These are phyloP conservation scores for Fusarium scirpi DNA, from an alignment of 2,329 filamentous ascomycete species.

Conservation along the genomic window DNA sequence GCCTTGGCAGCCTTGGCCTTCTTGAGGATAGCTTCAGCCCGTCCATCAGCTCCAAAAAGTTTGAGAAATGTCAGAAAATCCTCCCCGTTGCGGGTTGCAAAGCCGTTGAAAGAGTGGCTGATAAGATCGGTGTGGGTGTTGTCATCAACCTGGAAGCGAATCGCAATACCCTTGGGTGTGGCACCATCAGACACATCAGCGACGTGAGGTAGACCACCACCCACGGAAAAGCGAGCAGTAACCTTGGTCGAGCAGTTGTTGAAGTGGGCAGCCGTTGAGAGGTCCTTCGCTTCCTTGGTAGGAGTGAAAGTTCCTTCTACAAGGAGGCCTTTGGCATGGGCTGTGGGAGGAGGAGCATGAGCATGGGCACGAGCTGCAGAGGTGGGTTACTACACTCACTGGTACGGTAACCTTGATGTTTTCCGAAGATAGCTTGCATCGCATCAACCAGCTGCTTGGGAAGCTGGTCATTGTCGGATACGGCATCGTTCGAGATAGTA, in stretches of 20 bases:
- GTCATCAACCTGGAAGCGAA: constrained; percentile 28
- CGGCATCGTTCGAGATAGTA: neutral
- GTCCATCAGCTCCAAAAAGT: constrained; percentile 10
- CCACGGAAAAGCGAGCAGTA: constrained; percentile 25
- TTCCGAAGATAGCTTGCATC: constrained; percentile 31
- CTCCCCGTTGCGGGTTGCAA: constrained; percentile 12
- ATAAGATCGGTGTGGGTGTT: constrained; percentile 26
- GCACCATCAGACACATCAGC: constrained; percentile 14
- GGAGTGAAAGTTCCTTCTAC: constrained; percentile 24
- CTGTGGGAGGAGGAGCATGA: neutral
- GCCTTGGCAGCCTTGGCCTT: constrained; percentile 6
- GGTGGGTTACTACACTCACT: neutral
- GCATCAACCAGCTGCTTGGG: constrained; percentile 20
- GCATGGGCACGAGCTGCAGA: neutral
- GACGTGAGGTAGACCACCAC: constrained; percentile 18
- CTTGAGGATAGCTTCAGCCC: neutral
- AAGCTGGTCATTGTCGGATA: neutral
- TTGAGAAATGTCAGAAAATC: constrained; percentile 24
- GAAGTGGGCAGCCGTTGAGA: constrained; percentile 27
- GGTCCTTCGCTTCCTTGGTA: constrained; percentile 14
- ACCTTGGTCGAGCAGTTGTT: constrained; percentile 18
- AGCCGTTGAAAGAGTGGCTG: constrained; percentile 24
- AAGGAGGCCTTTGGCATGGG: constrained; percentile 30
- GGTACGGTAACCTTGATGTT: constrained; percentile 27
- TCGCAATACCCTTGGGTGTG: constrained; percentile 26